phyloP scores from a whole-genome alignment of 139 green algal genomes.

The Parachlorella kessleri region DNA sequence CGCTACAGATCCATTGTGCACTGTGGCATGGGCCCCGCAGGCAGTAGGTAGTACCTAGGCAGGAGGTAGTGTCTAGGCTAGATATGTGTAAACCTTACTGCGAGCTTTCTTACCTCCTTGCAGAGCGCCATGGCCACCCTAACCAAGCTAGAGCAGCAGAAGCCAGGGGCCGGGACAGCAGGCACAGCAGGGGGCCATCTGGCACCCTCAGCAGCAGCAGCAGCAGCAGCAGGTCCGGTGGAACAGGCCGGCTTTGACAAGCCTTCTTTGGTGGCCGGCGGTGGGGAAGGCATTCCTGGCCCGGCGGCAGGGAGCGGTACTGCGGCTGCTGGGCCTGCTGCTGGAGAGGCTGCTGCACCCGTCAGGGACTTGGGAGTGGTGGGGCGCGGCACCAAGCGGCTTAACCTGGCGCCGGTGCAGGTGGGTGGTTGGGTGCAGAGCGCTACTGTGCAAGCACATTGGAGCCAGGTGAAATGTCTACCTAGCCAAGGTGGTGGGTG shows the following conservation, averaged over 20 bases:
- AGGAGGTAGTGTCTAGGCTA: background rate
- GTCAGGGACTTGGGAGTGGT: conserved; percentile 56
- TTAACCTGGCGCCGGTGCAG: conserved; percentile 44
- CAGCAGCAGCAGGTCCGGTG: background rate
- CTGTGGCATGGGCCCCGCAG: too few species aligned
- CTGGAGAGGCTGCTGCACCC: background rate
- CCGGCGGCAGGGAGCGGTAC: background rate
- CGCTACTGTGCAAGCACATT: too few species aligned
- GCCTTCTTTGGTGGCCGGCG: too few species aligned
- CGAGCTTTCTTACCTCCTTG: background rate
- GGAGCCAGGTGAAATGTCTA: too few species aligned
- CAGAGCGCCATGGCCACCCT: background rate
- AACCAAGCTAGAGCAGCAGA: background rate
- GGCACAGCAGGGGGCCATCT: background rate
- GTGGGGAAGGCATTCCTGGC: background rate
- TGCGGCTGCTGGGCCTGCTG: background rate
- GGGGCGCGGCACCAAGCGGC: conserved; percentile 60
- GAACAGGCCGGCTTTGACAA: conserved; percentile 4
- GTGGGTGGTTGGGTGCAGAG: conserved; percentile 1
- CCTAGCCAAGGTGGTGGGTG: too few species aligned
- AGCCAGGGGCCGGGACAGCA: background rate
- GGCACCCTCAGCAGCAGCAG: background rate
- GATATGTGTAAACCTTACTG: background rate
- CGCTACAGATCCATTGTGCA: too few species aligned
- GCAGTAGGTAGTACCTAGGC: too few species aligned